Base-by-base conservation (phyloP, 805 yeast species). In the Peterozyma toletana region DNA sequence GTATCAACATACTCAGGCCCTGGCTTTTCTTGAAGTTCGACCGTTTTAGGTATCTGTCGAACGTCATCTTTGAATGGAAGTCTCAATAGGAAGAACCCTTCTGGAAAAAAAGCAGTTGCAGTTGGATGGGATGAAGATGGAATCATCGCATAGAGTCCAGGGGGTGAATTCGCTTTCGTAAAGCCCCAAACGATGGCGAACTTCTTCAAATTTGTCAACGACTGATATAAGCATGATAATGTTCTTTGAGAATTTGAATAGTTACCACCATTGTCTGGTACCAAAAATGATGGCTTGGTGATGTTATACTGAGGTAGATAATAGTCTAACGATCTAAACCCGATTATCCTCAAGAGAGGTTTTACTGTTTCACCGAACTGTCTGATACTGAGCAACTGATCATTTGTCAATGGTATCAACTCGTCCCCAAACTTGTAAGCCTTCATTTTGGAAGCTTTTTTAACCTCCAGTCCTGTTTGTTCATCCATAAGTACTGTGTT, bases 31-130 rank as follows among this genome's bases (percentile, higher is more conserved):
- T 35, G 27, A 5, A 52, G 37, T 5, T 44, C n/a, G 9, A 48
- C 43, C 1, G 49, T 46, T 4, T 60, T 62, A 0, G 97, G 96
- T 3, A 78, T 59, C 31, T 74, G 69, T 41, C 97, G 67, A 3
- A 88, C 60, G 56, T 87, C 91, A 51, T 88, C 95, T 13, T 77
- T 62, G 68, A 75, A 84, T 1, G 98, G 96, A 17, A 86, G 52
- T 30, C 72, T 69, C 9, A 84, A 70, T 44, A 89, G 58, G 40
- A 82, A 78, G 48, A 91, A 75, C 0, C 96, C 96, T 45, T 84
- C 79, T 0, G 91, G 84, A 30, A 70, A 62, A 11, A 53, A 50
- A n/a, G 35, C 37, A 11, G 37, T 38, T n/a, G 5, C 13, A 9
- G 21, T 18, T n/a, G 9, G 40, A 42, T 15, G 54, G 47, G 11